Percentiles rank a stretch among this genome's conserved stretches.
Evolutionary conservation across 768 basidiomycete genomes (phyloP).

Genomic region (Fomitopsis pulvina): DNA sequence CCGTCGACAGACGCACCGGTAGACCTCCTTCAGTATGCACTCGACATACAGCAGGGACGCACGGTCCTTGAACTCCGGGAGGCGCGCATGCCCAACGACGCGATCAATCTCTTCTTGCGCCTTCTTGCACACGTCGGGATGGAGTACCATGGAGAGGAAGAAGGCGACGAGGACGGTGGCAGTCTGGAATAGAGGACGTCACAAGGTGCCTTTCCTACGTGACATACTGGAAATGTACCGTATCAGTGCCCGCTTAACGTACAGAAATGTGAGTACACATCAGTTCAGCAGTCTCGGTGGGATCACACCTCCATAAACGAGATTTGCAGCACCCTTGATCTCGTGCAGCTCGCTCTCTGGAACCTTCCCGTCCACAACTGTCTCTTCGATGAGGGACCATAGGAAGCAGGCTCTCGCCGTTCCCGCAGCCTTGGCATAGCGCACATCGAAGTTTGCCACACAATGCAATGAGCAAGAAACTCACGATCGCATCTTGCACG

Average conservation of each 20-base stretch:
- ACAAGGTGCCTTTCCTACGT: neutral
- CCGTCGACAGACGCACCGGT: slow-evolving; percentile 12
- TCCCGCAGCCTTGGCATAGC: slow-evolving; percentile 10
- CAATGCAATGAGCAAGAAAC: neutral
- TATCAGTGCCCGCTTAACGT: slow-evolving; percentile 20
- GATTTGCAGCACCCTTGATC: slow-evolving; percentile 16
- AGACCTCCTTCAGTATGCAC: slow-evolving; percentile 31
- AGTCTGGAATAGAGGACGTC: slow-evolving; percentile 23
- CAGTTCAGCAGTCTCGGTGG: neutral
- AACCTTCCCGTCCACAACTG: slow-evolving; percentile 3
- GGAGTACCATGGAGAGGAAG: slow-evolving; percentile 33
- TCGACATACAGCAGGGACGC: slow-evolving; percentile 35
- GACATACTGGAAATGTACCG: slow-evolving; percentile 7
- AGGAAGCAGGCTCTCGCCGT: slow-evolving; percentile 15
- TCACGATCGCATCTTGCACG: slow-evolving; percentile 11
- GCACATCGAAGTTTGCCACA: neutral
- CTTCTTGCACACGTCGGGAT: slow-evolving; percentile 32
- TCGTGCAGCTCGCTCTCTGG: slow-evolving; percentile 14
- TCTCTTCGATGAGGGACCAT: slow-evolving; percentile 14
- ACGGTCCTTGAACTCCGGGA: slow-evolving; percentile 34
- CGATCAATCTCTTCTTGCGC: slow-evolving; percentile 40
- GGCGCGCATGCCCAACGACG: slow-evolving; percentile 32
- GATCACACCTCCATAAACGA: slow-evolving; percentile 18
- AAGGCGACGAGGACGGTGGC: slow-evolving; percentile 32
- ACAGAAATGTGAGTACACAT: neutral